phyloP scores from a whole-genome alignment of 768 basidiomycete species.

The Suillus ampliporus region DNA sequence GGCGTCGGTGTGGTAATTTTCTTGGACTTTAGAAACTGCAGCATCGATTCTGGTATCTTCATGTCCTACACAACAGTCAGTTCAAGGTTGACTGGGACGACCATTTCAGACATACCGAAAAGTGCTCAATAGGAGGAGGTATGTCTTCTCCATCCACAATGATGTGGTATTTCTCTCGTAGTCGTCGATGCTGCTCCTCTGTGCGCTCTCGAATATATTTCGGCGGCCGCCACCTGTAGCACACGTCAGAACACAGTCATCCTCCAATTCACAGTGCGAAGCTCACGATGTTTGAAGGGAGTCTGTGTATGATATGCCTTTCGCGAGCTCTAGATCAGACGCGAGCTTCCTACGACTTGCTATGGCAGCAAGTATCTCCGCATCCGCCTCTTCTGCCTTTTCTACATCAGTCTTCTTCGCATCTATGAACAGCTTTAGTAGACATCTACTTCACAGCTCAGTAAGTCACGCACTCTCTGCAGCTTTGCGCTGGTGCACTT shows the following conservation, averaged over 20 bases:
- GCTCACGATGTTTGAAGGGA: slow-evolving; percentile 80
- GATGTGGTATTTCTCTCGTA: slow-evolving; percentile 93
- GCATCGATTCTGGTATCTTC: slow-evolving; percentile 92
- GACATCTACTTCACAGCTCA: slow-evolving; percentile 10
- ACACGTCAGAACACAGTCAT: slow-evolving; percentile 10
- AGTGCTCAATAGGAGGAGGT: slow-evolving; percentile 91
- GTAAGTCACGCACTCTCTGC: slow-evolving; percentile 63
- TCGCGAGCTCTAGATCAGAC: slow-evolving; percentile 90
- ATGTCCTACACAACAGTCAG: slow-evolving; percentile 70
- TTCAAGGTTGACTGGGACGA: not conserved
- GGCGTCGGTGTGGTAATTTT: slow-evolving; percentile 90
- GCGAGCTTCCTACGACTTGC: slow-evolving; percentile 90
- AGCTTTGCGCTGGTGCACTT: slow-evolving; percentile 86
- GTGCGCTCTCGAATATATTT: slow-evolving; percentile 76
- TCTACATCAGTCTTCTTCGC: slow-evolving; percentile 88
- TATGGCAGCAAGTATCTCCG: slow-evolving; percentile 90
- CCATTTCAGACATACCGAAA: slow-evolving; percentile 55
- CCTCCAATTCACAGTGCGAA: slow-evolving; percentile 9
- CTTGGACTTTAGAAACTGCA: slow-evolving; percentile 83
- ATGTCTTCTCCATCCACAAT: slow-evolving; percentile 93
- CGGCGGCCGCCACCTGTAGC: slow-evolving; percentile 84
- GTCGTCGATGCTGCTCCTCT: slow-evolving; percentile 68
- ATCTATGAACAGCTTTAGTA: slow-evolving; percentile 51
- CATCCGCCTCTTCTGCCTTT: slow-evolving; percentile 87
- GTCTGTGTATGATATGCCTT: slow-evolving; percentile 91